Percentiles rank a stretch among this genome's conserved stretches.
Conservation (phyloP, 78 protist genomes). For the Cavenderia fasciculata region DNA sequence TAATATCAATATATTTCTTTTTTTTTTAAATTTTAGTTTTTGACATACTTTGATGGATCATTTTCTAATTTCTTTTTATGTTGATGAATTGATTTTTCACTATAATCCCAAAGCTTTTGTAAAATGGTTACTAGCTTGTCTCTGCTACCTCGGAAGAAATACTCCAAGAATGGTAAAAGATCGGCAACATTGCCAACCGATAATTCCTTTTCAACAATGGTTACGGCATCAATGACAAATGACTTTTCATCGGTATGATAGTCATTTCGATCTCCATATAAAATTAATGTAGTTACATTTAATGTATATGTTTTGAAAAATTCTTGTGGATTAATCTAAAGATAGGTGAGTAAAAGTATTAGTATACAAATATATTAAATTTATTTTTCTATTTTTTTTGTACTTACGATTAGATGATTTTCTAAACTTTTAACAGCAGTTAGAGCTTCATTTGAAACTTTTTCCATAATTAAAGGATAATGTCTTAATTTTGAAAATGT, state of each 20-base stretch:
- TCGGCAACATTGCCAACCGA: slow-evolving; percentile 61
- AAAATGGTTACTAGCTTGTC: background rate
- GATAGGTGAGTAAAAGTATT: background rate
- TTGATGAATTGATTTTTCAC: background rate
- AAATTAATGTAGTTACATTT: slow-evolving; percentile 27
- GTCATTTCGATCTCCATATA: slow-evolving; percentile 1
- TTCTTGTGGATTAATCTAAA: slow-evolving; percentile 15
- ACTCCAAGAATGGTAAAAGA: slow-evolving; percentile 22
- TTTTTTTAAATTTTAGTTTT: background rate
- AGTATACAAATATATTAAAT: background rate
- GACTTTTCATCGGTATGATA: background rate
- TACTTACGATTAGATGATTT: no score
- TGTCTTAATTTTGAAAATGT: slow-evolving; percentile 12
- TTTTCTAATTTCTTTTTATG: background rate
- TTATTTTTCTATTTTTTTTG: no score
- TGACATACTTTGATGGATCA: background rate
- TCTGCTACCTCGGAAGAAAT: background rate
- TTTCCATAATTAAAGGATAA: slow-evolving; percentile 5
- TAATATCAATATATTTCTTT: background rate
- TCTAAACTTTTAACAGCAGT: background rate
- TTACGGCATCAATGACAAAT: slow-evolving; percentile 6
- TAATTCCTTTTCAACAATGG: slow-evolving; percentile 37
- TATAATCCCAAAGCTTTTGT: slow-evolving; percentile 33
- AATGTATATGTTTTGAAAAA: slow-evolving; percentile 35
- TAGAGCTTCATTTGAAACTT: slow-evolving; percentile 1